Base-by-base conservation (phyloP, 352 stramenopile species). In the Phytophthora boehmeriae region DNA sequence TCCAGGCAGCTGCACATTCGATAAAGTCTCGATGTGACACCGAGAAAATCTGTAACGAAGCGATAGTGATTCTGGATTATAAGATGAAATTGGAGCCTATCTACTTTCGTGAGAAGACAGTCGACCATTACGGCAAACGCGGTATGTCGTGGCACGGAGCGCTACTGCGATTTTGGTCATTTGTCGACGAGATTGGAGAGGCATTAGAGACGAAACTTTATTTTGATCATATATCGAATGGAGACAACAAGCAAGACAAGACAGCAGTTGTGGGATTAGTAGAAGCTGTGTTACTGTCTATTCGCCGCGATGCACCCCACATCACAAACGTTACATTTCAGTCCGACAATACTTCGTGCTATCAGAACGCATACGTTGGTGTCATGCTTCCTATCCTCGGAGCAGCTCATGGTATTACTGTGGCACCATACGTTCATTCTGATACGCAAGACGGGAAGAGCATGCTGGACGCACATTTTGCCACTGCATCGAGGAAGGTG, bases 361-460 rank as follows among this genome's bases (percentile, higher is more conserved):
- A 79, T 45, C 69, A 71, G 41, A 73, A 73, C 30, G 30, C 51
- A 35, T 48, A 61, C 3, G 2, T 73, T 11, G 32, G 46, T 13
- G 3, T 78, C 0, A 4, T 68, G 5, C 16, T 75, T 11, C 66
- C 66, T 2, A 66, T 61, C 9, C 20, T 82, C 27, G 16, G 28
- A 11, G 2, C 22, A 13, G 14, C 8, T 5, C 43, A 68, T 32
- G 51, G 42, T 1, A 16, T 76, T 17, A 20, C 55, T 16, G 32
- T 79, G 8, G 23, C 30, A 5, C 49, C 54, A 20, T 65, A 72
- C 32, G 51, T 82, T 27, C 69, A 72, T 14, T 75, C 63, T 2
- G 67, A 80, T 38, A 71, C 54, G 4, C 59, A 71, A 46, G 66
- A 66, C 30, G 67, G 54, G 1, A 74, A 71, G 28, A 47, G 46